phyloP scores from a whole-genome alignment of 768 basidiomycete species.

The Xerocomus brunneocitrinus region DNA sequence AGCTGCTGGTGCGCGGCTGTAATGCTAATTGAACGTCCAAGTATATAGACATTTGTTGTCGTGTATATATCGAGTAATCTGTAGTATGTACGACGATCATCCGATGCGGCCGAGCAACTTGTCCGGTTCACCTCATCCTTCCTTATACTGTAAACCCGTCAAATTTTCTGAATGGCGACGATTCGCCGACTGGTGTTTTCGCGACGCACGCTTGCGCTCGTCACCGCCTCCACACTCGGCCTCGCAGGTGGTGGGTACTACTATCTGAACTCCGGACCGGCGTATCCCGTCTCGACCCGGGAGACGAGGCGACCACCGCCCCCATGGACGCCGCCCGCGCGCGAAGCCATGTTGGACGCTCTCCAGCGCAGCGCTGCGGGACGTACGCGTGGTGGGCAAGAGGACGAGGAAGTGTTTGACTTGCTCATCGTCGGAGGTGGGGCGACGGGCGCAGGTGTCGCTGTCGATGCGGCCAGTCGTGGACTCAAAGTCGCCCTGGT shows the following conservation, averaged over 20 bases:
- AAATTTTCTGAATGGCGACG: slow-evolving; percentile 1
- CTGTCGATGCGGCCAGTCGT: slow-evolving; percentile 88
- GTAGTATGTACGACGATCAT: neutral
- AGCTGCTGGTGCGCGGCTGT: slow-evolving; percentile 35
- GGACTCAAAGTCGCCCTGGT: slow-evolving; percentile 92
- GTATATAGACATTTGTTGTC: neutral
- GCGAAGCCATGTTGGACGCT: slow-evolving; percentile 59
- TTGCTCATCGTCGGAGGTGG: slow-evolving; percentile 88
- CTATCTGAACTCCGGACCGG: slow-evolving; percentile 70
- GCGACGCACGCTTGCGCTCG: slow-evolving; percentile 49
- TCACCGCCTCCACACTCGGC: slow-evolving; percentile 48
- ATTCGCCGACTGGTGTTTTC: slow-evolving; percentile 41
- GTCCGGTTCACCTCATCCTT: neutral
- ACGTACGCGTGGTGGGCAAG: slow-evolving; percentile 31
- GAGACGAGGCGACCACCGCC: slow-evolving; percentile 70
- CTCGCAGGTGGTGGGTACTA: slow-evolving; percentile 59
- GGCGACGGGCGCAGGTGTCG: slow-evolving; percentile 95
- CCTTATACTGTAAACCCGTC: neutral
- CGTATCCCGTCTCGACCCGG: slow-evolving; percentile 58
- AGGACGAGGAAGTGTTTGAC: slow-evolving; percentile 59
- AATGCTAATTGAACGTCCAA: neutral
- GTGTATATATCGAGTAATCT: neutral
- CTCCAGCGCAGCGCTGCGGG: slow-evolving; percentile 27
- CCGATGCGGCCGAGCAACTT: no score
- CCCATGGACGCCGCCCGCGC: slow-evolving; percentile 71